These are phyloP conservation scores for Spiraea crenata DNA, from an alignment of 331 rosid genomes.

Conservation along the genomic window DNA sequence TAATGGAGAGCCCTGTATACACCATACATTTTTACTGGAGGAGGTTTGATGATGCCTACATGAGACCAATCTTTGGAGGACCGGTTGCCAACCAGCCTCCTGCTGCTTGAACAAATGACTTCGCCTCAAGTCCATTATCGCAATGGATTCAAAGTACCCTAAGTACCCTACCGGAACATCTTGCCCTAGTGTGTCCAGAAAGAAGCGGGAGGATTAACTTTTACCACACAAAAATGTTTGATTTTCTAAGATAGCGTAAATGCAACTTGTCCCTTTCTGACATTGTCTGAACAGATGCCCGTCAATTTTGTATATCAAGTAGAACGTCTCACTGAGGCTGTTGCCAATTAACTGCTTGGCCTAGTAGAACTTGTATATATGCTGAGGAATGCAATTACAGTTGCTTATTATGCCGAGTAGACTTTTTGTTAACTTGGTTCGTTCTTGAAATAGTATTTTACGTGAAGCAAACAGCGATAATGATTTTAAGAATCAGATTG, in stretches of 20 bases:
- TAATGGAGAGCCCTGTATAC: slow-evolving; percentile 72
- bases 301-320: neutral
- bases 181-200: too few species aligned
- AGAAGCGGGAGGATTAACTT: neutral
- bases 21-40: slow-evolving; percentile 83
- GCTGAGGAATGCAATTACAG: neutral
- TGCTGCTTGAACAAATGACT: slow-evolving; percentile 19
- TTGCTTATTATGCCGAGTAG: neutral
- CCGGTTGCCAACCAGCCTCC: slow-evolving; percentile 25
- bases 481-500: too few species aligned
- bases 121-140: neutral
- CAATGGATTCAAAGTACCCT: neutral
- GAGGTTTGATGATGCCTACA: slow-evolving; percentile 68
- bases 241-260: neutral
- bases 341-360: neutral
- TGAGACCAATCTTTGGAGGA: slow-evolving; percentile 93
- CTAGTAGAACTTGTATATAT: neutral
- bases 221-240: neutral
- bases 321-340: neutral
- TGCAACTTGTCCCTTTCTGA: too few species aligned
- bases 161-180: neutral
- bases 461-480: too few species aligned
- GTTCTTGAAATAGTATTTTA: too few species aligned
- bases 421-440: too few species aligned
- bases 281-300: neutral